Base-by-base conservation (phyloP, 805 yeast genomes). In the Saturnispora saitoi region DNA sequence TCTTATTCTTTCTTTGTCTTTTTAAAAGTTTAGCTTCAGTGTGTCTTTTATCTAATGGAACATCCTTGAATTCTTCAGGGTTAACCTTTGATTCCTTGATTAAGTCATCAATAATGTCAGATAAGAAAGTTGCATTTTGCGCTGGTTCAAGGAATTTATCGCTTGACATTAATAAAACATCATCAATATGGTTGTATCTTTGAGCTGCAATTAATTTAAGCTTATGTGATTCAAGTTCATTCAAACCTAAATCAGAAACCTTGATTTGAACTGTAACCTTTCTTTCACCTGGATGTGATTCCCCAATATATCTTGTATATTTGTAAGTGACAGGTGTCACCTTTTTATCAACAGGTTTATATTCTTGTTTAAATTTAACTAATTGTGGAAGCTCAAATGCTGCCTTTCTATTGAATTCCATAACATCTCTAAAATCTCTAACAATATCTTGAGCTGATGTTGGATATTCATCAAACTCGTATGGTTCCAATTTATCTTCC, bases 371-470 rank as follows among this genome's bases (percentile, higher is more conserved):
- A 62, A 74, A 85, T 64, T 87, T 80, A 38, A 82, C 80, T 54
- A 93, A 72, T 48, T 80, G 75, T 6, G 99, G 99, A 72, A 91
- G 75, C 63, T 91, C 98, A 67, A 83, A 91, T 0, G 97, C 96
- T 10, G 95, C 87, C 40, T 87, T 72, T 58, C 97, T 76, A 60
- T 82, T 82, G 58, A 82, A 80, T 54, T 84, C 78, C 56, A 95
- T 80, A 56, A 78, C 80, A 54, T 78, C 83, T 60, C 97, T 77
- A 58, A 80, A 86, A 54, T 79, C 83, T 48, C 78, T 77, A 31
- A 83, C 75, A 51, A 77, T 75, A 57, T 83, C 81, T 57, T 83
- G 95, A 20, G 93, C 95, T 12, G 70, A 68, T 4, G 82, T 71
- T 24, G 88, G 83, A 53, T 80, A 70, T 58, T 83, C 89, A 59